phyloP scores from a whole-genome alignment of 495 filamentous ascomycete species.

The Peziza echinospora region DNA sequence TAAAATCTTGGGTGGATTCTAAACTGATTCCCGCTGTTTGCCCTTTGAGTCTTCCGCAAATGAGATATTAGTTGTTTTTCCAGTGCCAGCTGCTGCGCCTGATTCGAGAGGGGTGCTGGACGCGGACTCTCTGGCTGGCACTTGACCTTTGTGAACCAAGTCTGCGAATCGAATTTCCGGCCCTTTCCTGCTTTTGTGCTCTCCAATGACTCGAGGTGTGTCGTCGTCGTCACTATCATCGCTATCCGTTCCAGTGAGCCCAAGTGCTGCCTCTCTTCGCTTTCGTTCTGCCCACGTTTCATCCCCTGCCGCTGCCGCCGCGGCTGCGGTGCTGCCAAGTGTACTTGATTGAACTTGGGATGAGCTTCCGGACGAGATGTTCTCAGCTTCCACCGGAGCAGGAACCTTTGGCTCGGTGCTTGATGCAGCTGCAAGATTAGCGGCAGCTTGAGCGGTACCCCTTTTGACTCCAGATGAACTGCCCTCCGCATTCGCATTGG shows the following conservation, averaged over 20 bases:
- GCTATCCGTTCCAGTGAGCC: conserved; percentile 32
- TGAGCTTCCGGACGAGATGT: conserved; percentile 11
- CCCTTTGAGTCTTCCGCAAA: conserved; percentile 25
- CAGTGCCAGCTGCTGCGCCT: no score
- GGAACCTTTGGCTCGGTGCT: background rate
- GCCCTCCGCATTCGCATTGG: conserved; percentile 24
- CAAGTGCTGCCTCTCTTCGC: conserved; percentile 65
- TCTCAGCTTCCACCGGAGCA: conserved; percentile 19
- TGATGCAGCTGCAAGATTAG: conserved; percentile 6
- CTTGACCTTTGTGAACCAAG: no score
- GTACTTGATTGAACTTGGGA: conserved; percentile 20
- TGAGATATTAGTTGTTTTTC: no score
- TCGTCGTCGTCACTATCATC: conserved; percentile 44
- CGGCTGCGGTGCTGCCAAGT: conserved; percentile 69
- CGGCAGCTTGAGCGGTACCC: conserved; percentile 24
- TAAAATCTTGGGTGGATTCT: no score
- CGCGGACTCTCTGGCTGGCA: no score
- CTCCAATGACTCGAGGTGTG: conserved; percentile 26
- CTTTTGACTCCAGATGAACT: conserved; percentile 17
- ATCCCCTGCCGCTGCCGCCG: conserved; percentile 43
- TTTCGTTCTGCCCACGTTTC: conserved; percentile 45
- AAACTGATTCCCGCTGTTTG: no score
- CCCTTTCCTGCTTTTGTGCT: background rate
- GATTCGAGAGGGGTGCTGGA: no score
- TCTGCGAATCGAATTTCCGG: background rate